Conservation (phyloP, 108 stramenopile genomes). For the Chaetoceros muelleri region DNA sequence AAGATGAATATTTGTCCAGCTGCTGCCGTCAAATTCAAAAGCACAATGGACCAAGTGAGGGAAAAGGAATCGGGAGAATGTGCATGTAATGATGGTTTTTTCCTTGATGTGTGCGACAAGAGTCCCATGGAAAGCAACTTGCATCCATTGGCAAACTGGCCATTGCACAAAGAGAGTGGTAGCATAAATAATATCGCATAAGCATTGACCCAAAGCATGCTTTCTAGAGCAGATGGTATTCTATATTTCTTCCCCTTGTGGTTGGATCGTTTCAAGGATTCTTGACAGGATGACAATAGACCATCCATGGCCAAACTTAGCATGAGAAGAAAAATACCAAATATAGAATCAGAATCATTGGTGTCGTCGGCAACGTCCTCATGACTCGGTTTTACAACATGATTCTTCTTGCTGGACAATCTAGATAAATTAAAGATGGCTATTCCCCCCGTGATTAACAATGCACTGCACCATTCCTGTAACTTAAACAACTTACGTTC, state of each 20-base stretch:
- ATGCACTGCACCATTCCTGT: slow-evolving; percentile 66
- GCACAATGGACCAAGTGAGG: slow-evolving; percentile 10
- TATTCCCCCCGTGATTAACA: slow-evolving; percentile 65
- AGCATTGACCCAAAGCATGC: slow-evolving; percentile 68
- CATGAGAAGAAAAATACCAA: slow-evolving; percentile 50
- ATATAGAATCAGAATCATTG: slow-evolving; percentile 30
- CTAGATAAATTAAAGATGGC: slow-evolving; percentile 59
- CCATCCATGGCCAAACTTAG: slow-evolving; percentile 68
- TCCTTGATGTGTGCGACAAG: too few species aligned
- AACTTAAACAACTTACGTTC: slow-evolving; percentile 35
- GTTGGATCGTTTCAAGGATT: slow-evolving; percentile 34
- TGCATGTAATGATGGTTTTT: too few species aligned
- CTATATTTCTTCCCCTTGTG: slow-evolving; percentile 16
- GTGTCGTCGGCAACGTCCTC: slow-evolving; percentile 4
- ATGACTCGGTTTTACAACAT: too few species aligned
- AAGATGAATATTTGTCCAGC: slow-evolving; percentile 95
- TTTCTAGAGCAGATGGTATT: slow-evolving; percentile 69
- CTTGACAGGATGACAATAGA: slow-evolving; percentile 63
- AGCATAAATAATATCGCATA: slow-evolving; percentile 56
- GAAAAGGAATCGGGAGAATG: slow-evolving; percentile 10
- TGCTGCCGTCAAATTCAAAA: slow-evolving; percentile 59
- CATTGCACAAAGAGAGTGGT: slow-evolving; percentile 50
- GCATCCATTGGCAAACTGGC: slow-evolving; percentile 46
- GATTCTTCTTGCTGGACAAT: too few species aligned
- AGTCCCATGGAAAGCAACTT: slow-evolving; percentile 30